phyloP scores from a whole-genome alignment of 345 rosid species.

The Clausena lansium region DNA sequence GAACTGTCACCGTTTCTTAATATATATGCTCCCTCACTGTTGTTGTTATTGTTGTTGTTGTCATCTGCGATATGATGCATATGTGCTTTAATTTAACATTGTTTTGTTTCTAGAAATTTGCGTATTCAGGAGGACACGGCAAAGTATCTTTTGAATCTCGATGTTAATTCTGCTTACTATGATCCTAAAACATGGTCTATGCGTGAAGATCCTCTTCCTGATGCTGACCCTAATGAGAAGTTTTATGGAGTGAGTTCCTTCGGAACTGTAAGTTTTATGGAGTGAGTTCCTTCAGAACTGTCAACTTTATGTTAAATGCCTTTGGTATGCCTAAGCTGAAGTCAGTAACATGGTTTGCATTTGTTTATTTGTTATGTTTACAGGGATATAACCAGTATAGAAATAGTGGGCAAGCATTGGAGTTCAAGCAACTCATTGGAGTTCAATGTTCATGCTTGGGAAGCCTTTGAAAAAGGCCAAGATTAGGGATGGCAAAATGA shows the following conservation, averaged over 20 bases:
- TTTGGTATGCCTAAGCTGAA: not conserved
- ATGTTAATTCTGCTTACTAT: constrained; percentile 70
- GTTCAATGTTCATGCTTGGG: constrained; percentile 55
- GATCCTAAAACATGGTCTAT: constrained; percentile 78
- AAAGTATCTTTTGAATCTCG: constrained; percentile 71
- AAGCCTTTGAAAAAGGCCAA: constrained; percentile 74
- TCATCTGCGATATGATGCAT: not conserved
- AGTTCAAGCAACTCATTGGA: constrained; percentile 58
- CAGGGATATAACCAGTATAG: constrained; percentile 78
- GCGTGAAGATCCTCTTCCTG: constrained; percentile 86
- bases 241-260: constrained; percentile 49
- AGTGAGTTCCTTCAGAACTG: constrained; percentile 27
- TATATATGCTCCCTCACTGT: not conserved
- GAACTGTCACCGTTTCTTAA: constrained; percentile 64
- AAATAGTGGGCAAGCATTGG: constrained; percentile 69
- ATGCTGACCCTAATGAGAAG: constrained; percentile 72
- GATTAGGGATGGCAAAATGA: no score
- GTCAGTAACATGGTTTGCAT: not conserved
- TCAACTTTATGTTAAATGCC: not conserved
- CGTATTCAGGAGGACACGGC: constrained; percentile 80
- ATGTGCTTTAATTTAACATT: not conserved
- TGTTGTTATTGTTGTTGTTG: not conserved
- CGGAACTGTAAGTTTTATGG: constrained; percentile 52
- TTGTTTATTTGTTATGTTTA: constrained; percentile 3
- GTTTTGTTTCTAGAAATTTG: constrained; percentile 45